Base-by-base conservation (phyloP, 768 basidiomycete species). In the Stropharia rugosoannulata region DNA sequence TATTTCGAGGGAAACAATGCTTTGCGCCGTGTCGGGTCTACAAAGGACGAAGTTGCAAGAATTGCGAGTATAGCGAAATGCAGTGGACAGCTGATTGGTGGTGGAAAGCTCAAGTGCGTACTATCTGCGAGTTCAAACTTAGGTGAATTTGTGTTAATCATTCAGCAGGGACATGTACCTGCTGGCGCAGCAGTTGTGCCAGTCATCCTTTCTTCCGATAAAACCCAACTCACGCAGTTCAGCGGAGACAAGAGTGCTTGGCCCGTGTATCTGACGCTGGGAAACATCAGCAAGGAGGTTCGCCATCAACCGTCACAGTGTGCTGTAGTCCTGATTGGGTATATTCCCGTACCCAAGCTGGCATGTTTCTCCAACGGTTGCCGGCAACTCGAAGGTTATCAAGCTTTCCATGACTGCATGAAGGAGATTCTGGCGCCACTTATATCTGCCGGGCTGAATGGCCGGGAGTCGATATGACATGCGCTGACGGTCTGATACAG, bases 31-130 rank as follows among this genome's bases (percentile, higher is more conserved):
- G 2, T 5, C 48, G 35, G 1, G 2, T 49, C 3, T 49, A 16
- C 48, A 49, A 19, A 12, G 38, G 38, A 1, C 8, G 7, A 3
- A 37, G 38, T 18, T 49, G 4, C 16, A 49, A 32, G 1, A 60
- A 55, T 0, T 54, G 69, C 0, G 13, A 77, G 1, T 79, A 70
- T 52, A 65, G 70, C 59, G 78, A 81, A 44, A 73, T 80, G n/a
- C n/a, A n/a, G 70, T 67, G 78, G 39, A 81, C 78, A 0, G 76
- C 73, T 0, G 48, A 51, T 27, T 79, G 78, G 78, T 78, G 77
- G 77, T 79, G 77, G 77, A 22, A 41, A 15, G 69, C 69, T 1
- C 48, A 49, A 37, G 48, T 49, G 8, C n/a, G n/a, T n/a, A n/a
- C n/a, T n/a, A n/a, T n/a, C n/a, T n/a, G n/a, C n/a, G n/a, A n/a